Percentiles rank a stretch among this genome's conserved stretches.
These are phyloP conservation scores for Xylaria sp. DNA, from an alignment of 2,329 filamentous ascomycete genomes.

Conservation along the genomic window DNA sequence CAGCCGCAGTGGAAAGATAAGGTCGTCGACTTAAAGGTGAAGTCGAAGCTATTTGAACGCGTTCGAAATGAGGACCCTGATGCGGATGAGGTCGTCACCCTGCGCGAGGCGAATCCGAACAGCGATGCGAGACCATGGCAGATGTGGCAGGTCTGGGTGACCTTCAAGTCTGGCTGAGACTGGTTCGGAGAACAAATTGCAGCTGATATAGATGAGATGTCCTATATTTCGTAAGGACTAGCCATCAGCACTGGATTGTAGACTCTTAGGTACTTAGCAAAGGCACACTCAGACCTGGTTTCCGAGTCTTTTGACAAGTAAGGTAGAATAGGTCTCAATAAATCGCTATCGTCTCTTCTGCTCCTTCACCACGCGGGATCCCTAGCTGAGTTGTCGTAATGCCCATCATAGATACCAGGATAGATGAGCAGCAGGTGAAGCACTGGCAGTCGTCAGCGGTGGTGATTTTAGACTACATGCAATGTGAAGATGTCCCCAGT, in stretches of 20 bases:
- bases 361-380: no score
- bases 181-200: neutral
- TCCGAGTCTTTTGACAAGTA: no score
- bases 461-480: no score
- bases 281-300: no score
- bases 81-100: conserved; percentile 27
- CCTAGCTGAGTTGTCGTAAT: no score
- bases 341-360: neutral
- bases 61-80: conserved; percentile 24
- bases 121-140: conserved; percentile 37
- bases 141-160: conserved; percentile 45
- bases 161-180: conserved; percentile 35
- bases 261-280: no score
- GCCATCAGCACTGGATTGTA: no score
- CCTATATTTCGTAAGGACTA: no score
- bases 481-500: neutral
- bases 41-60: conserved; percentile 40
- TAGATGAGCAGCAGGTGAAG: neutral
- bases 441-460: neutral
- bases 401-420: neutral
- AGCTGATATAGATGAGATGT: neutral
- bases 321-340: no score
- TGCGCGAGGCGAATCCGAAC: conserved; percentile 22
- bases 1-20: conserved; percentile 39
- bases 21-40: conserved; percentile 41